These are phyloP conservation scores for Paraphaeosphaeria sporulosa DNA, from an alignment of 2,329 filamentous ascomycete genomes.

Conservation along the genomic window DNA sequence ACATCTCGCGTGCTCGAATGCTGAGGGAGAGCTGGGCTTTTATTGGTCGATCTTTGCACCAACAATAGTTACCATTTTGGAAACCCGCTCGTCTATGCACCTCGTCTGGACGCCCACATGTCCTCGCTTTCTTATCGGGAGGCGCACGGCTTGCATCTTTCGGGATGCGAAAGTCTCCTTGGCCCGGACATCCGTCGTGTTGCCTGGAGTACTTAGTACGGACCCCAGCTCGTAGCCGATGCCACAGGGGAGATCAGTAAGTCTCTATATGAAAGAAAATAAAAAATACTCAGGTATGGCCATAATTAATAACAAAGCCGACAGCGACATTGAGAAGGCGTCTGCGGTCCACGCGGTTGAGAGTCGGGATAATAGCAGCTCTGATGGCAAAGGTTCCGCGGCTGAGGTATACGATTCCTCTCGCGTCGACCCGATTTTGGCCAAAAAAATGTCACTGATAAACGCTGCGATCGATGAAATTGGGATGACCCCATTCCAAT, in stretches of 20 bases:
- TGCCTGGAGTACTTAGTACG: neutral
- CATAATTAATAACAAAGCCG: neutral
- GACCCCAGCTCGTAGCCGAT: too few species aligned
- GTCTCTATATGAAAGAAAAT: neutral
- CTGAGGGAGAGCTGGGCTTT: neutral
- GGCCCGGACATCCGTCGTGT: neutral
- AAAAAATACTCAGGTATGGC: neutral
- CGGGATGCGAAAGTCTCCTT: neutral
- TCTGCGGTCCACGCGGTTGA: neutral
- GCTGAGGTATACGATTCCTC: slow-evolving; percentile 23
- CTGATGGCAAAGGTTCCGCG: slow-evolving; percentile 10
- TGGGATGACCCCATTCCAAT: slow-evolving; percentile 66
- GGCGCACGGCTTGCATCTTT: neutral
- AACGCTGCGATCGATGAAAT: slow-evolving; percentile 62
- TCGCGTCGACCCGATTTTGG: slow-evolving; percentile 48
- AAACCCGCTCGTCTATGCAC: neutral
- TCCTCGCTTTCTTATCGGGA: neutral
- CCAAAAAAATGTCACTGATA: slow-evolving; percentile 49
- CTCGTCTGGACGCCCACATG: neutral
- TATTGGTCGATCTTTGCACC: neutral
- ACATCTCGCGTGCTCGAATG: neutral
- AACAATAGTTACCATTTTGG: neutral
- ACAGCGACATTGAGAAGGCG: neutral
- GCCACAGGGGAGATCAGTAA: neutral
- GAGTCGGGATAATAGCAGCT: slow-evolving; percentile 4